Evolutionary conservation across 768 basidiomycete species (phyloP), one percentile per base, ranked within the genome.

Genomic region (Russula abietina): DNA sequence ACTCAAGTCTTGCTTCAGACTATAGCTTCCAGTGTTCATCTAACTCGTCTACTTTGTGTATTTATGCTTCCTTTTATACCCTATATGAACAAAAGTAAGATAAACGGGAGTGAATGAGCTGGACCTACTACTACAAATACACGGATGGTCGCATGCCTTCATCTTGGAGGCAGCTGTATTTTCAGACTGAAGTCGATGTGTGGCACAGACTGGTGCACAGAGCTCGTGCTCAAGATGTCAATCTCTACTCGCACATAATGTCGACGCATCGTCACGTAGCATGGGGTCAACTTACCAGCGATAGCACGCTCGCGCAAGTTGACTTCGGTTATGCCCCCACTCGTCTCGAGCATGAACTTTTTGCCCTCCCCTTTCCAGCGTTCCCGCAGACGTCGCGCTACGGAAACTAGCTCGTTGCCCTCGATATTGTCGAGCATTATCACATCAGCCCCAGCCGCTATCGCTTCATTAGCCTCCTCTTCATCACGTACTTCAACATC

Each of bases 401-500:
- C 86, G 38, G 72, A 76, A 11, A 83, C 79, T 48, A 98, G 78
- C 68, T 87, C 81, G 2, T 79, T 77, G 2, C 92, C 94, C 69
- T 89, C 86, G 53, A 97, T 88, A 24, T 46, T 46, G 11, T 46
- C 45, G 22, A 46, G 45, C 45, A 74, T 97, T 96, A 98, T 80
- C 55, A 98, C 85, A 73, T 98, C 92, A 28, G 92, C 94, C 4
- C 97, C 97, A 7, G 95, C 95, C 16, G 86, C 85, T 69, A 99
- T 93, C n/a, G 97, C 97, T 76, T 98, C 94, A 70, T 95, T 87
- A 12, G 94, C 97, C 73, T 97, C 95, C 22, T 79, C 87, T 75
- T 93, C 88, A 7, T 88, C 87, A 48, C 84, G 80, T 28, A 96
- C 95, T 74, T 99, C 97, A 33, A 98, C 93, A 65, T 98, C 48